Evolutionary conservation across 768 basidiomycete genomes (phyloP).

Genomic region (Galerina marginata): DNA sequence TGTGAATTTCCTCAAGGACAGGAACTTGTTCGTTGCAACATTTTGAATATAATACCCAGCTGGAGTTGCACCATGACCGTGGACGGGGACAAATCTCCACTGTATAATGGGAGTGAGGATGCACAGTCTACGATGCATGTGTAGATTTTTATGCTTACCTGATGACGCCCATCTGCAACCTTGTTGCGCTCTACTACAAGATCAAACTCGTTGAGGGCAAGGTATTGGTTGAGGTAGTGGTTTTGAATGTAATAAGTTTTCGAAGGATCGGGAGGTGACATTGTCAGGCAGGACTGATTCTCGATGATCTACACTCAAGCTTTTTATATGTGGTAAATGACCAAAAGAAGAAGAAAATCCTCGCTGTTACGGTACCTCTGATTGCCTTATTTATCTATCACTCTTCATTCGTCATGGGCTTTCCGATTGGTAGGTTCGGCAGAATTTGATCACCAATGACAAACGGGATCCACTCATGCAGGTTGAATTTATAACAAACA

Average conservation of each 20-base stretch:
- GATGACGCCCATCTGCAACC: constrained; percentile 1
- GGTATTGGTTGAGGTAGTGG: background rate
- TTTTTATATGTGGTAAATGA: background rate
- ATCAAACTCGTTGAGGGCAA: background rate
- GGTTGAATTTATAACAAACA: background rate
- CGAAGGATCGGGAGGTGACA: background rate
- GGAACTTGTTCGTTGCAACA: background rate
- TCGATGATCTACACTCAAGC: no score
- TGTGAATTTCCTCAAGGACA: background rate
- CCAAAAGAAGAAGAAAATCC: background rate
- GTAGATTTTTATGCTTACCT: background rate
- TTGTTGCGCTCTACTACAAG: background rate
- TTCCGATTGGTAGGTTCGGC: background rate
- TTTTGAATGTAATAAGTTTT: constrained; percentile 3
- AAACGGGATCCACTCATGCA: background rate
- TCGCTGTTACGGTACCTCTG: background rate
- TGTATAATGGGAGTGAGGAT: background rate
- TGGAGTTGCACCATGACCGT: background rate
- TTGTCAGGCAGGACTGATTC: background rate
- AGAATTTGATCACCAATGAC: background rate
- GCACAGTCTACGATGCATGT: background rate
- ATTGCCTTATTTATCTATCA: background rate
- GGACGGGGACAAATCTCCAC: constrained; percentile 3
- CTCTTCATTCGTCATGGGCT: background rate
- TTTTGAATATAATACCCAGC: background rate